Conservation (phyloP, 2,329 filamentous ascomycete genomes). For the Epichloe glyceriae region DNA sequence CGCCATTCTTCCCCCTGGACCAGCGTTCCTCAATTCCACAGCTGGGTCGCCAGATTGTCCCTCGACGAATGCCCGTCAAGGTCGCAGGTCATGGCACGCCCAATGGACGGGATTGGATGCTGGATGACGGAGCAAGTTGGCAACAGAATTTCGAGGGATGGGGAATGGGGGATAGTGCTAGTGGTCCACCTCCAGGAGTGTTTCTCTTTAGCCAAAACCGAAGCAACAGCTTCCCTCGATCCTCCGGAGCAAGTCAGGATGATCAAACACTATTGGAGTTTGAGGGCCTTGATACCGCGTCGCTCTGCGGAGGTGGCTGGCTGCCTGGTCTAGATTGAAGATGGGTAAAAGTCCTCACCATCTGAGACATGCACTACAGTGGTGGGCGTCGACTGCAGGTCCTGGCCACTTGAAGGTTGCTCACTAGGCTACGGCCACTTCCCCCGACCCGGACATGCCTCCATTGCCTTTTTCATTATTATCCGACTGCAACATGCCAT, state of each 20-base stretch:
- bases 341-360: not conserved
- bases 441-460: not conserved
- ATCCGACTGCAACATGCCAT: not conserved
- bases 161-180: slow-evolving; percentile 23
- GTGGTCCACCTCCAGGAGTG: slow-evolving; percentile 13
- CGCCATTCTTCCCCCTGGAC: slow-evolving; percentile 2
- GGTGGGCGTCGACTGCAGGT: not conserved
- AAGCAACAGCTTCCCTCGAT: slow-evolving; percentile 7
- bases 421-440: not conserved
- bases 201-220: slow-evolving; percentile 18
- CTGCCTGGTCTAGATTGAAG: slow-evolving; percentile 22
- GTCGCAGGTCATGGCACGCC: slow-evolving; percentile 13
- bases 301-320: slow-evolving; percentile 21
- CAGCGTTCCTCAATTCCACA: slow-evolving; percentile 3
- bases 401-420: not conserved
- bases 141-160: slow-evolving; percentile 45
- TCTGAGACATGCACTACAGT: too few species aligned
- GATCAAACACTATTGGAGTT: slow-evolving; percentile 16
- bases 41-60: slow-evolving; percentile 11
- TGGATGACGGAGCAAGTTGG: slow-evolving; percentile 44
- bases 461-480: not conserved
- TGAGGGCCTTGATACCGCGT: slow-evolving; percentile 18
- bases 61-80: not conserved
- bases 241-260: slow-evolving; percentile 2
- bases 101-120: slow-evolving; percentile 43